Base-by-base conservation (phyloP, 768 basidiomycete genomes). In the Tulasnella sp. region DNA sequence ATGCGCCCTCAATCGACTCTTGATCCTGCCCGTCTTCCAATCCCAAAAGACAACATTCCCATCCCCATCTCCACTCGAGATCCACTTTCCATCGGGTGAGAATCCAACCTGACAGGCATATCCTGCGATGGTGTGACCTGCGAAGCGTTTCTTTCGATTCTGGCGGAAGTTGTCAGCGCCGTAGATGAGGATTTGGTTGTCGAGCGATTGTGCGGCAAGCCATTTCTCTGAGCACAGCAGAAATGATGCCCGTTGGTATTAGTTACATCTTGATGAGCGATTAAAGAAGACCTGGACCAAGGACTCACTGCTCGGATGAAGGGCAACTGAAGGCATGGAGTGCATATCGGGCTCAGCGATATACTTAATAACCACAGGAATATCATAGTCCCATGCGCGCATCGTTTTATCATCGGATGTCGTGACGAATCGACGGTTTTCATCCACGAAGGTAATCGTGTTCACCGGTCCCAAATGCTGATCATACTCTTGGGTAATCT, bases 311-410 rank as follows among this genome's bases (percentile, higher is more conserved):
- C 84, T 94, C 23, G 96, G 95, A 71, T 98, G 93, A 26, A 95
- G 73, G 4, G 93, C 94, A 49, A 98, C 94, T 17, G 96, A 89
- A 5, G 96, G 96, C 94, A 99, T 98, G 17, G 92, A 96, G 73
- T 99, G 94, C 96, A 99, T 98, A 69, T 92, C 85, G 3, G 96
- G 96, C 71, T 99, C 96, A 19, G 96, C 95, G 61, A 98, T 98
- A 71, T 97, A 96, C 72, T 99, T 99, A 77, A 99, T 98, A 55
- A 96, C 92, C 34, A 98, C 96, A 4, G 96, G 96, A 64, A 99
- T 98, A 72, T 99, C 96, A 71, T 86, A 98, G 71, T 99, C 96
- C 96, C 96, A 99, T 17, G 92, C 95, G 47, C 96, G 85, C 64
- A 99, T 96, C 1, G 93, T 96, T 75, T 98, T 98, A 74, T 99